Evolutionary conservation across 2,329 filamentous ascomycete genomes (phyloP).

Genomic region (Pezicula neosporulosa): DNA sequence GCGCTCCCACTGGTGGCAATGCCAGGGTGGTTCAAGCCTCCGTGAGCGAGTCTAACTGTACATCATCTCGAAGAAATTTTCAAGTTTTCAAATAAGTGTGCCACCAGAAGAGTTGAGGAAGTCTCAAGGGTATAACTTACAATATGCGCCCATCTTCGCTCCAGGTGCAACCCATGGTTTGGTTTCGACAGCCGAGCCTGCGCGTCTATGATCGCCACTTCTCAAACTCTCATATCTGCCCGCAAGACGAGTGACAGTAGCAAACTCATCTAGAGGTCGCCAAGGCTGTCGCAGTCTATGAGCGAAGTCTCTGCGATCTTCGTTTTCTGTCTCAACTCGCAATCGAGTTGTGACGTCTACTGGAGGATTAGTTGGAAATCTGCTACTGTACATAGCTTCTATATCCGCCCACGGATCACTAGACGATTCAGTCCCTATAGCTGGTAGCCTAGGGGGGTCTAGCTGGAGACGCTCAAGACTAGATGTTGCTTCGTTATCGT

Average conservation of each 20-base stretch:
- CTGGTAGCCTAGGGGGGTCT: constrained; percentile 19
- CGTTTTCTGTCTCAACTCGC: constrained; percentile 23
- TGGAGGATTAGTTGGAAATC: constrained; percentile 24
- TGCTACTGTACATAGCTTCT: constrained; percentile 36
- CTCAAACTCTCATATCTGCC: constrained; percentile 23
- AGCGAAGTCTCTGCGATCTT: constrained; percentile 28
- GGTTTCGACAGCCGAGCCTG: constrained; percentile 52
- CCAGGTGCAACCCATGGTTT: constrained; percentile 60
- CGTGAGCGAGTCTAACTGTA: too few relatives aligned
- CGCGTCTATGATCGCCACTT: constrained; percentile 25
- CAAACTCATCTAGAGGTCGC: constrained; percentile 16
- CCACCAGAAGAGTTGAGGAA: background rate
- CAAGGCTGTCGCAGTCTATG: constrained; percentile 24
- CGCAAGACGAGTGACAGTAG: constrained; percentile 14
- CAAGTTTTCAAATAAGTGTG: too few relatives aligned
- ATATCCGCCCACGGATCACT: constrained; percentile 38
- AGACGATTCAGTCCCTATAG: constrained; percentile 21
- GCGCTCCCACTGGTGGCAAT: too few relatives aligned
- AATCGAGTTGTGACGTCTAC: constrained; percentile 18
- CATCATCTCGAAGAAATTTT: too few relatives aligned
- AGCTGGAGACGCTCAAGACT: constrained; percentile 19
- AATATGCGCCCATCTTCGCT: constrained; percentile 56
- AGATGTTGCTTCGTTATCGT: constrained; percentile 17
- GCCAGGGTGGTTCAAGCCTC: too few relatives aligned
- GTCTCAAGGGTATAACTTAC: constrained; percentile 38